A percentile compares a stretch with the other conserved stretches of the same genome.
Evolutionary conservation across 257 asterid genomes (phyloP).

Genomic region (Nicotiana knightiana): DNA sequence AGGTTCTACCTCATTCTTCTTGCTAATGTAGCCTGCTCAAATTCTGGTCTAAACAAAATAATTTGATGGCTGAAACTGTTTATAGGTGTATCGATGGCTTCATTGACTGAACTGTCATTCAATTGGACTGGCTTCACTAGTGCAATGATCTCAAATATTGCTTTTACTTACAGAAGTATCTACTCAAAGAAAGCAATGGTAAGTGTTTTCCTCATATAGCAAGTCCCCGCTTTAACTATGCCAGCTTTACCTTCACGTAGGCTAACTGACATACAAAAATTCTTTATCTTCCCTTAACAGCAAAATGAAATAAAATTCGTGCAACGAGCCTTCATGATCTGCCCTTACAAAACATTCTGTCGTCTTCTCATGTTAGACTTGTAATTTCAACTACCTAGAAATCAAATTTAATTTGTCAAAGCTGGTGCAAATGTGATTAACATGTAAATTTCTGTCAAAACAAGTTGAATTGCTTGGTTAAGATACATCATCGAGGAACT

Average conservation of each 20-base stretch:
- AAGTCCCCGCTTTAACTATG: neutral
- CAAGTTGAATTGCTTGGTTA: neutral
- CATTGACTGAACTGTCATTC: slow-evolving; percentile 94
- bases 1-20: neutral
- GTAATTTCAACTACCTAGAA: neutral
- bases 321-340: neutral
- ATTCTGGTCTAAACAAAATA: neutral
- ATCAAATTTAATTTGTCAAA: neutral
- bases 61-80: neutral
- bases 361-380: neutral
- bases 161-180: slow-evolving; percentile 97
- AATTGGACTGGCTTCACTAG: slow-evolving; percentile 90
- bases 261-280: neutral
- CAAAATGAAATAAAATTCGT: neutral
- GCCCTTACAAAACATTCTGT: neutral
- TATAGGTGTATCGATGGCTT: slow-evolving; percentile 98
- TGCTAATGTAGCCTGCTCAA: neutral
- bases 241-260: neutral
- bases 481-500: neutral
- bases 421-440: neutral
- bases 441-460: neutral
- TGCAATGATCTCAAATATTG: slow-evolving; percentile 99
- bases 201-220: neutral
- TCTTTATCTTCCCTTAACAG: neutral
- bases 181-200: slow-evolving; percentile 99